Evolutionary conservation across 2,329 filamentous ascomycete genomes (phyloP).

Genomic region (Verticillium nonalfalfae): DNA sequence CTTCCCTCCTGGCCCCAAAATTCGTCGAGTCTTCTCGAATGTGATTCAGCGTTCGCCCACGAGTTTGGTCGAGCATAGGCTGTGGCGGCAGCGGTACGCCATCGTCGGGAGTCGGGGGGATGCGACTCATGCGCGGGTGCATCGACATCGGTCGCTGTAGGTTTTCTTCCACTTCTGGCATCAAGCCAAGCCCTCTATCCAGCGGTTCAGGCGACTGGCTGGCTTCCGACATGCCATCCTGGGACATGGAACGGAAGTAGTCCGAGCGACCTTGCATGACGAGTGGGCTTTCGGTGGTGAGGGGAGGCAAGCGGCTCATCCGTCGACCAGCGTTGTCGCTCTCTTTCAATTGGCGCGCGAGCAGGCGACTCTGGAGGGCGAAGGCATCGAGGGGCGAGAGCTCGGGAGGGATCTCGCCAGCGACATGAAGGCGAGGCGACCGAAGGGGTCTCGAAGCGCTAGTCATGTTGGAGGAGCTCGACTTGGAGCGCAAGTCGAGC

Average conservation of each 20-base stretch:
- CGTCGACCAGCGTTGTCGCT: conserved; percentile 66
- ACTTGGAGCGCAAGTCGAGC: conserved; percentile 54
- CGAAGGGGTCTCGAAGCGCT: conserved; percentile 47
- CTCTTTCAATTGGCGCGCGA: conserved; percentile 83
- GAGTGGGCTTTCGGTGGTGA: conserved; percentile 77
- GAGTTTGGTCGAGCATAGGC: conserved; percentile 27
- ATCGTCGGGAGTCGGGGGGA: conserved; percentile 44
- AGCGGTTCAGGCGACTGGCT: conserved; percentile 17
- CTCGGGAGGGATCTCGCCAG: conserved; percentile 78
- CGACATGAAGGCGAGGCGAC: conserved; percentile 71
- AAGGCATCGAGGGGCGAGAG: conserved; percentile 94
- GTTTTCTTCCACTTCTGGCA: conserved; percentile 50
- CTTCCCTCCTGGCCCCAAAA: conserved; percentile 51
- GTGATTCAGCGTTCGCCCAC: conserved; percentile 31
- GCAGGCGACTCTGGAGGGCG: conserved; percentile 79
- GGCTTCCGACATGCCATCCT: conserved; percentile 48
- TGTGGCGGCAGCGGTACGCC: conserved; percentile 38
- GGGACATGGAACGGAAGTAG: conserved; percentile 72
- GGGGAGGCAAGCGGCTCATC: conserved; percentile 78
- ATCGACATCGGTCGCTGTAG: conserved; percentile 63
- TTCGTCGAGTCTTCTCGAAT: conserved; percentile 31
- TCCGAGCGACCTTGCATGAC: conserved; percentile 67
- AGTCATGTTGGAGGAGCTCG: conserved; percentile 40
- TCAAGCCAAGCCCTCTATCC: conserved; percentile 37
- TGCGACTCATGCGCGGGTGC: conserved; percentile 66